Evolutionary conservation across 306 rosid species (phyloP), one percentile per base, ranked within the genome.

Genomic region (Vigna nakashimae): DNA sequence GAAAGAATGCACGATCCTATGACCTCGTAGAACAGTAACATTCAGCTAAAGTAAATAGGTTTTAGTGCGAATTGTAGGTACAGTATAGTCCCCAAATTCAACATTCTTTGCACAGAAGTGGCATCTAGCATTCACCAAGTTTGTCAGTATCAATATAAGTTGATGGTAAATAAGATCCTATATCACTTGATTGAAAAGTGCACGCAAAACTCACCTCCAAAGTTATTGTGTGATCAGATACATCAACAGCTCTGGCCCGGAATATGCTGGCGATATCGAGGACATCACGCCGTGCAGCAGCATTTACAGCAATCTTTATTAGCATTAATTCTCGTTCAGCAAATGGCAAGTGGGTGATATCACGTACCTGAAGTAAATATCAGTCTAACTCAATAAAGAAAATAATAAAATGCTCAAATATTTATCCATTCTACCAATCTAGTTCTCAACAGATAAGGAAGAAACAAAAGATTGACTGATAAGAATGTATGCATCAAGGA

Each of bases 291-390:
- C 97, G 87, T 65, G 96, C 96, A 73, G 87, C 85, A 84, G 96
- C 88, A 83, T 92, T 89, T 18, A 82, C 97, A 22, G 93, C 97
- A 81, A 92, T 88, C 80, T 92, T 92, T 79, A 92, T 89, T 75
- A 92, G 79, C 91, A 89, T 91, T 85, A 92, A 79, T 80, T 90
- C 97, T 82, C 96, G 82, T 81, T 92, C 96, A 80, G 97, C 93
- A 88, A 92, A 92, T 57, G 97, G 96, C 76, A 87, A 62, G 75
- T 89, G 86, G 73, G 97, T 92, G 80, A 92, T 70, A 87, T 92
- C 97, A 65, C 63, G 87, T 79, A 92, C 96, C 93, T 90, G 86
- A 65, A 69, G 46, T 34, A 73, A 57, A 67, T 74, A 38, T 59
- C 67, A 73, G 65, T 55, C 75, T 65, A 73, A 69, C 34, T 30